A percentile compares a stretch with the other conserved stretches of the same genome.
phyloP scores from a whole-genome alignment of 2,329 filamentous ascomycete genomes.

The Ophiostoma himal-ulmi region DNA sequence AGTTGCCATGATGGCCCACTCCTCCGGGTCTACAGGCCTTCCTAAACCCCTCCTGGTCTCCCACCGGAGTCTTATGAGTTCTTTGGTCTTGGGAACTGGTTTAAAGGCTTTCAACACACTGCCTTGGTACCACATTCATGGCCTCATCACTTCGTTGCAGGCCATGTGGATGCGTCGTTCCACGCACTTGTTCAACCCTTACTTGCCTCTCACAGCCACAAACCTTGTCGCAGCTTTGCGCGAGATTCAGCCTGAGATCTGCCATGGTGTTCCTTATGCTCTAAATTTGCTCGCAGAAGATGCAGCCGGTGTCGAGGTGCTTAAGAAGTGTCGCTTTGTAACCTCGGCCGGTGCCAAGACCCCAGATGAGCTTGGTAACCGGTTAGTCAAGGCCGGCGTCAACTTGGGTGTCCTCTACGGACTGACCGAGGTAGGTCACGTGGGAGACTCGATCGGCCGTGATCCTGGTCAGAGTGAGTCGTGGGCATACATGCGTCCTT shows the following conservation, averaged over 20 bases:
- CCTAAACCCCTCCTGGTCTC: slow-evolving; percentile 43
- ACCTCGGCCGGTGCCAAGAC: slow-evolving; percentile 48
- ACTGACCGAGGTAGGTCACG: slow-evolving; percentile 39
- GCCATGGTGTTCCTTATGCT: slow-evolving; percentile 53
- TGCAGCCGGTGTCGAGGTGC: slow-evolving; percentile 41
- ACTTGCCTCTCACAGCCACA: slow-evolving; percentile 39
- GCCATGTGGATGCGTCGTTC: slow-evolving; percentile 41
- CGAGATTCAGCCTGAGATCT: slow-evolving; percentile 40
- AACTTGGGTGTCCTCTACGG: slow-evolving; percentile 42
- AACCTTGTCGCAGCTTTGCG: slow-evolving; percentile 39
- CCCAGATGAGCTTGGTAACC: slow-evolving; percentile 48
- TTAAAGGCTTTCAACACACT: slow-evolving; percentile 40
- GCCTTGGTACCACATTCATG: slow-evolving; percentile 42
- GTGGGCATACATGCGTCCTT: slow-evolving; percentile 41
- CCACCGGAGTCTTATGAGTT: slow-evolving; percentile 37
- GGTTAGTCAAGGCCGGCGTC: slow-evolving; percentile 43
- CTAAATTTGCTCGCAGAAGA: slow-evolving; percentile 53
- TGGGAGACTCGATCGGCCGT: slow-evolving; percentile 39
- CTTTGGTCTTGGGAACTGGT: slow-evolving; percentile 33
- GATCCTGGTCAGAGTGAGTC: slow-evolving; percentile 36
- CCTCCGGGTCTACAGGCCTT: slow-evolving; percentile 44
- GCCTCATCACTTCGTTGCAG: slow-evolving; percentile 38
- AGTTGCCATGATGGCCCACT: slow-evolving; percentile 41
- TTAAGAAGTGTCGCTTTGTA: slow-evolving; percentile 42
- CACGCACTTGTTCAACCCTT: slow-evolving; percentile 35